These are phyloP conservation scores for Drechslerella coelobrocha DNA, from an alignment of 2,329 filamentous ascomycete species.

Conservation along the genomic window DNA sequence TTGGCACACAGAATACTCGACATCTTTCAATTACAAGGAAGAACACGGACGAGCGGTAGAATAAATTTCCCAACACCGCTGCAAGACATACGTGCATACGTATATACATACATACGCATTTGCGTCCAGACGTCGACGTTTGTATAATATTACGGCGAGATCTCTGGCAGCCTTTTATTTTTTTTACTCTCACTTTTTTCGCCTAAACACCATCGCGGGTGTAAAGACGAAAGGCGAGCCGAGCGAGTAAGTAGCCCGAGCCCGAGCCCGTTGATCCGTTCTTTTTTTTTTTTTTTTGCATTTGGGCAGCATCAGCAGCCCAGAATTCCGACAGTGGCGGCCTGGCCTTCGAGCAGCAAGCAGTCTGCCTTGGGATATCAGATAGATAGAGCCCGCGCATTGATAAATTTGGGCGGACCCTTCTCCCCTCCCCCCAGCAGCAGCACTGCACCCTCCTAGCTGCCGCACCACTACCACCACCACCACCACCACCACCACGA, in stretches of 20 bases:
- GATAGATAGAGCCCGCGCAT: too few relatives aligned
- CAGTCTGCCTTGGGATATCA: slow-evolving; percentile 2
- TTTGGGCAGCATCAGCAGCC: too few relatives aligned
- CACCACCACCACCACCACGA: background rate
- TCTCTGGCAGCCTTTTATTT: too few relatives aligned
- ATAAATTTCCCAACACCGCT: too few relatives aligned
- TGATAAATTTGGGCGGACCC: too few relatives aligned
- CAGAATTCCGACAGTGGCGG: background rate
- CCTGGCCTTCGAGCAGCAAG: background rate
- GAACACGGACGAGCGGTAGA: background rate
- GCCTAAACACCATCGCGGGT: background rate
- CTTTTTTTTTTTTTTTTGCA: background rate
- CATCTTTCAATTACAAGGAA: background rate
- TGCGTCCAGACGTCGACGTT: too few relatives aligned
- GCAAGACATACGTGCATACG: background rate
- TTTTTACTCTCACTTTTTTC: too few relatives aligned
- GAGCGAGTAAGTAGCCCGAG: background rate
- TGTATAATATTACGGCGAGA: too few relatives aligned
- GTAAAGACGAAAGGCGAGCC: background rate
- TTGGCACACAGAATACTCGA: background rate
- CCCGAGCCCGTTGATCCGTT: background rate
- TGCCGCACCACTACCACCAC: background rate
- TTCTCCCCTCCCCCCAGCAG: too few relatives aligned
- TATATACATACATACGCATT: background rate
- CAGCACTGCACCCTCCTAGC: too few relatives aligned